Evolutionary conservation across 2,329 filamentous ascomycete genomes (phyloP).

Genomic region (Ilyonectria destructans): DNA sequence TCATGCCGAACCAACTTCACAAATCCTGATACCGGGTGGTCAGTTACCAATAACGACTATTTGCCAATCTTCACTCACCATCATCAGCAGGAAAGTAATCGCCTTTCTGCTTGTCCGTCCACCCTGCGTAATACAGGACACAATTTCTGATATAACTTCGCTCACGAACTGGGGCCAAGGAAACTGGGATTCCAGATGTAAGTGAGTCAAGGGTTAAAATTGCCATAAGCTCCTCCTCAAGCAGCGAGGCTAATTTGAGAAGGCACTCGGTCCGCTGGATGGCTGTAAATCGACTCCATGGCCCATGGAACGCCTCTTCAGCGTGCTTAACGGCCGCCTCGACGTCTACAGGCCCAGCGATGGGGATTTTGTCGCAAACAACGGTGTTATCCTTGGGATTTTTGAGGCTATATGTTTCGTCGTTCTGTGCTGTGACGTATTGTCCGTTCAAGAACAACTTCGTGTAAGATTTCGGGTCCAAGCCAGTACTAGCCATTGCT

Average conservation of each 20-base stretch:
- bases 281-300: slow-evolving; percentile 32
- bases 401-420: slow-evolving; percentile 24
- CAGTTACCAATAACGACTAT: neutral
- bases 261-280: slow-evolving; percentile 31
- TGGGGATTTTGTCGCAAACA: slow-evolving; percentile 20
- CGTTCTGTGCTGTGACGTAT: slow-evolving; percentile 23
- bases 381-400: slow-evolving; percentile 30
- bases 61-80: slow-evolving; percentile 18
- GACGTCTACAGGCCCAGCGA: slow-evolving; percentile 28
- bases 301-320: slow-evolving; percentile 29
- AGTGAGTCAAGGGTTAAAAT: slow-evolving; percentile 31
- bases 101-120: slow-evolving; percentile 36
- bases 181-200: slow-evolving; percentile 34
- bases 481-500: neutral
- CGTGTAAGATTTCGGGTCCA: slow-evolving; percentile 15
- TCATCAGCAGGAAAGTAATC: slow-evolving; percentile 35
- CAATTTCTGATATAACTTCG: slow-evolving; percentile 35
- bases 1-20: slow-evolving; percentile 33
- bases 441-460: slow-evolving; percentile 29
- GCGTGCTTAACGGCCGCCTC: slow-evolving; percentile 27
- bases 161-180: slow-evolving; percentile 30
- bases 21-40: slow-evolving; percentile 15
- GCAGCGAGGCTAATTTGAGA: slow-evolving; percentile 31
- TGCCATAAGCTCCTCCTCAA: slow-evolving; percentile 27
- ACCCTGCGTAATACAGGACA: slow-evolving; percentile 34